Conservation (phyloP, 2,329 filamentous ascomycete genomes). For the Cladophialophora carrionii region DNA sequence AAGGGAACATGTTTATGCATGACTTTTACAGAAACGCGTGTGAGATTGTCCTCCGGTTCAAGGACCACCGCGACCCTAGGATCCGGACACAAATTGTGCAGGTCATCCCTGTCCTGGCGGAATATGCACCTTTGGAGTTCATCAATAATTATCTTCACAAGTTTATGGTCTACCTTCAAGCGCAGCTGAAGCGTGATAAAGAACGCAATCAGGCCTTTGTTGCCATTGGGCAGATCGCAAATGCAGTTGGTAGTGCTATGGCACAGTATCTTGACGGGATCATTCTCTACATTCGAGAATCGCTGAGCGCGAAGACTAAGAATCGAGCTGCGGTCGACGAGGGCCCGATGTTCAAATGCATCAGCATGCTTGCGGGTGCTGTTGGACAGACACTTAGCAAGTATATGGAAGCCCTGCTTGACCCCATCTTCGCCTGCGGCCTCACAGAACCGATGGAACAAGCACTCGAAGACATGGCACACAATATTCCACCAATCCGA, state of each 20-base stretch:
- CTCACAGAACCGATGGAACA: conserved; percentile 92
- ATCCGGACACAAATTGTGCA: conserved; percentile 88
- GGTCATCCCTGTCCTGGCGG: conserved; percentile 88
- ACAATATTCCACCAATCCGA: conserved; percentile 95
- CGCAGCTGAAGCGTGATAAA: conserved; percentile 91
- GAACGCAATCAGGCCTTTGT: conserved; percentile 93
- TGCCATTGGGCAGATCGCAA: conserved; percentile 93
- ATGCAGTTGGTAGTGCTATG: conserved; percentile 93
- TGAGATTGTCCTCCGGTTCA: conserved; percentile 88
- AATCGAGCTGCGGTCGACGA: conserved; percentile 63
- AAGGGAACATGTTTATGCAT: conserved; percentile 99
- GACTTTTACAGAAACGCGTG: conserved; percentile 89
- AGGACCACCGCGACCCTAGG: conserved; percentile 85
- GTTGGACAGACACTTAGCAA: conserved; percentile 97
- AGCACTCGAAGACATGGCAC: conserved; percentile 96
- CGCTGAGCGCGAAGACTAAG: conserved; percentile 41
- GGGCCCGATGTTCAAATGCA: conserved; percentile 90
- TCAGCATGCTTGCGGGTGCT: conserved; percentile 92
- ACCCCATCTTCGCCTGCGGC: conserved; percentile 96
- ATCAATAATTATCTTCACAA: conserved; percentile 84
- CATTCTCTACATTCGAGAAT: conserved; percentile 88
- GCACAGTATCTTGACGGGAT: conserved; percentile 94
- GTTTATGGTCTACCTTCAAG: conserved; percentile 95
- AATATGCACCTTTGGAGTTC: conserved; percentile 90
- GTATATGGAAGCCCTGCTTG: conserved; percentile 93